phyloP scores from a whole-genome alignment of 352 stramenopile species.

The Ochromonadaceae sp. region DNA sequence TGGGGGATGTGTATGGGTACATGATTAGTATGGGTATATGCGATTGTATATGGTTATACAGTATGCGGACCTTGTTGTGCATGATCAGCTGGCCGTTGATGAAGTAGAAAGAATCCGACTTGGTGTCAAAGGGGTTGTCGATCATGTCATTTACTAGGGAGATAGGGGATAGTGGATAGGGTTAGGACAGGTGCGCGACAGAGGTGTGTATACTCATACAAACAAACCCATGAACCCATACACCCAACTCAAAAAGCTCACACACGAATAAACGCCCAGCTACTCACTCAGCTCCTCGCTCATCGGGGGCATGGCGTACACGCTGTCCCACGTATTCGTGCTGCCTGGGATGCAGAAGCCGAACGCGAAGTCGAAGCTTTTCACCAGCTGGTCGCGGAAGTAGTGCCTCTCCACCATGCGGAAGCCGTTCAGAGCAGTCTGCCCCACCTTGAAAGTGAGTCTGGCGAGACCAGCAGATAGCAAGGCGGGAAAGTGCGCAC shows the following conservation, averaged over 20 bases:
- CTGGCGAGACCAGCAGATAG: conserved; percentile 29
- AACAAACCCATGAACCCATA: neutral
- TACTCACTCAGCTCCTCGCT: conserved; percentile 66
- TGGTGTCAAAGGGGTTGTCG: conserved; percentile 72
- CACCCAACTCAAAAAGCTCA: neutral
- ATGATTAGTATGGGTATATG: no score
- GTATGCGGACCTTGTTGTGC: conserved; percentile 77
- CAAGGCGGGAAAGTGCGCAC: neutral
- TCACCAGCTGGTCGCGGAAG: conserved; percentile 64
- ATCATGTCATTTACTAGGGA: conserved; percentile 70
- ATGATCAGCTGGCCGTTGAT: conserved; percentile 86
- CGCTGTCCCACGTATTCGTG: conserved; percentile 84
- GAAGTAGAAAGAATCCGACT: conserved; percentile 90
- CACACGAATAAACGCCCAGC: neutral
- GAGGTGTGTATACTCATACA: conserved; percentile 19
- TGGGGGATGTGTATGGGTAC: no score
- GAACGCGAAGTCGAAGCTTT: conserved; percentile 88
- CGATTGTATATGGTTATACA: no score
- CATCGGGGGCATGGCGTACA: conserved; percentile 78
- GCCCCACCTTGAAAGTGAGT: conserved; percentile 77
- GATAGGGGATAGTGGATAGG: conserved; percentile 9
- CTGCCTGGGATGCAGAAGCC: conserved; percentile 86
- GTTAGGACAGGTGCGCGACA: neutral
- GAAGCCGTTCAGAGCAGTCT: conserved; percentile 66
- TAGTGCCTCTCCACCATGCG: conserved; percentile 93